These are phyloP conservation scores for Fusarium sp. DNA, from an alignment of 2,329 filamentous ascomycete genomes.

Conservation along the genomic window DNA sequence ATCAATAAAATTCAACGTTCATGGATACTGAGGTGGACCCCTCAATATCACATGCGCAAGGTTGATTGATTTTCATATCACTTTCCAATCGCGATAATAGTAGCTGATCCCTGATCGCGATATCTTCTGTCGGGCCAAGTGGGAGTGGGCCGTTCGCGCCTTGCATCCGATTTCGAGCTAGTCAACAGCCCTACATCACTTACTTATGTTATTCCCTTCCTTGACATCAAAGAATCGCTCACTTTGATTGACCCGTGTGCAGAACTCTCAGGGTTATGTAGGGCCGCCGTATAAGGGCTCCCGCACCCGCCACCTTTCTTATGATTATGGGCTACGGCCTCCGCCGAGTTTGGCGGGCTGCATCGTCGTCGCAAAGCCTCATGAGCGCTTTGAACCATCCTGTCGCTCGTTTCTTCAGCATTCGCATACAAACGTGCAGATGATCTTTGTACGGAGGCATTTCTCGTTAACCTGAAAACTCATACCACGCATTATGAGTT, in stretches of 20 bases:
- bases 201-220: constrained; percentile 1
- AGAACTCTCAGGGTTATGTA: constrained; percentile 5
- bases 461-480: neutral
- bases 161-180: constrained; percentile 30
- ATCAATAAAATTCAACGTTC: neutral
- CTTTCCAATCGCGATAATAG: constrained; percentile 4
- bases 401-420: neutral
- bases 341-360: neutral
- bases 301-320: constrained; percentile 21
- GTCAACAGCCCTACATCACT: constrained; percentile 30
- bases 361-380: constrained; percentile 12
- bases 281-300: neutral
- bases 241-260: constrained; percentile 2
- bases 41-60: constrained; percentile 22
- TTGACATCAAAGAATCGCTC: constrained; percentile 11
- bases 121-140: constrained; percentile 17
- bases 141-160: constrained; percentile 30
- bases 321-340: neutral
- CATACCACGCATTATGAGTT: neutral
- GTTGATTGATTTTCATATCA: constrained; percentile 7
- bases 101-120: neutral
- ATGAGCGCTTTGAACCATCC: neutral
- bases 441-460: neutral
- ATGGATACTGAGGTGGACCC: neutral
- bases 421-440: neutral